Conservation (phyloP, 1,284 basidiomycete genomes). For the Schizopora paradoxa region DNA sequence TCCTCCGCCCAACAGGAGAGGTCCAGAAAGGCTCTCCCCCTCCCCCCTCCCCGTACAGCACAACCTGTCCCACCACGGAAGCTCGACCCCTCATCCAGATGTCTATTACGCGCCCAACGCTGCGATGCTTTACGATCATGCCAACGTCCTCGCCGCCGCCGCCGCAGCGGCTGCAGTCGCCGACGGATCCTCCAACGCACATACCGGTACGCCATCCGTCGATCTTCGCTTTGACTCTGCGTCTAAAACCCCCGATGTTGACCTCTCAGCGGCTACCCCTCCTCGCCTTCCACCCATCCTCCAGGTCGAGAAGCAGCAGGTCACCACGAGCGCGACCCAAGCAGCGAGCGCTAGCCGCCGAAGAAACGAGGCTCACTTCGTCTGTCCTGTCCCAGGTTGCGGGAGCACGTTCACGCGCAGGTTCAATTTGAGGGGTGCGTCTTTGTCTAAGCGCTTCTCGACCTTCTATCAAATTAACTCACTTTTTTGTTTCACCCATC, state of each 20-base stretch:
- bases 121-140: slow-evolving; percentile 42
- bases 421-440: slow-evolving; percentile 75
- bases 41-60: slow-evolving; percentile 15
- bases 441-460: slow-evolving; percentile 8
- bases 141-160: slow-evolving; percentile 20
- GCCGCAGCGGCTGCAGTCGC: slow-evolving; percentile 11
- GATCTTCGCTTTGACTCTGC: too few relatives aligned
- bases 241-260: slow-evolving; percentile 15
- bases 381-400: slow-evolving; percentile 92
- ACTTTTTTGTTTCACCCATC: slow-evolving; percentile 19
- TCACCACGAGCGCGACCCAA: slow-evolving; percentile 93
- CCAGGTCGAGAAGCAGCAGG: slow-evolving; percentile 87
- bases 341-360: slow-evolving; percentile 85
- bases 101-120: slow-evolving; percentile 29
- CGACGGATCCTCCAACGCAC: neutral
- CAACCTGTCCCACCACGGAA: slow-evolving; percentile 2
- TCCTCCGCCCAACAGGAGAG: slow-evolving; percentile 20
- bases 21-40: slow-evolving; percentile 10
- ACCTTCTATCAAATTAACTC: slow-evolving; percentile 15
- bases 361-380: slow-evolving; percentile 86
- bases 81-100: slow-evolving; percentile 8
- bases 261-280: slow-evolving; percentile 33
- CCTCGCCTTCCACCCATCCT: slow-evolving; percentile 75
- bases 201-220: too few relatives aligned
- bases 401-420: slow-evolving; percentile 90